Conservation (phyloP, 495 filamentous ascomycete species). For the Poronia punctata region DNA sequence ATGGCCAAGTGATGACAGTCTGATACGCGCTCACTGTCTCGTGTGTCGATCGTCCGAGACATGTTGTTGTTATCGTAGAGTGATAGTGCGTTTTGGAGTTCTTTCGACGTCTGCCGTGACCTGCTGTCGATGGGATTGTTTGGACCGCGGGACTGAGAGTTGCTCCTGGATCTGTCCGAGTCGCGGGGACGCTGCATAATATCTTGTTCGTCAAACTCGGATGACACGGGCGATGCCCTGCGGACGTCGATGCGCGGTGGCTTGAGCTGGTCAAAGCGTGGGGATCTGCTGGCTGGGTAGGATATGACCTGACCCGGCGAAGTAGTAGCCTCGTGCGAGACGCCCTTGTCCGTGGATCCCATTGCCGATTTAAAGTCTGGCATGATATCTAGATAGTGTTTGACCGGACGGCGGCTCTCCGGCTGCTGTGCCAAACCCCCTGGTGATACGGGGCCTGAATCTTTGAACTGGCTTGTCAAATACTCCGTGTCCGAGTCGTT, state of each 20-base stretch:
- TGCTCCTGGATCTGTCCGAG: constrained; percentile 29
- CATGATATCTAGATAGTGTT: constrained; percentile 34
- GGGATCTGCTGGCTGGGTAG: constrained; percentile 32
- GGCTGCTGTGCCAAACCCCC: constrained; percentile 14
- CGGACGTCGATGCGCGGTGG: constrained; percentile 58
- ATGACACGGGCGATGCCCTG: constrained; percentile 36
- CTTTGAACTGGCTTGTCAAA: constrained; percentile 25
- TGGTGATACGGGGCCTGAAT: constrained; percentile 18
- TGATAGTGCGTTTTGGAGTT: constrained; percentile 21
- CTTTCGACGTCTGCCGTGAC: constrained; percentile 10
- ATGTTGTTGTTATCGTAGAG: constrained; percentile 3
- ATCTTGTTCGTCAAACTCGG: constrained; percentile 21
- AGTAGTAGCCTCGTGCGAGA: constrained; percentile 10
- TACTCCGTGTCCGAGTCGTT: constrained; percentile 35
- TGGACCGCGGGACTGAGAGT: constrained; percentile 19
- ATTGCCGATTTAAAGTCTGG: constrained; percentile 28
- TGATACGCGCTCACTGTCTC: constrained; percentile 27
- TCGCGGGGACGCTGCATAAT: too few relatives aligned
- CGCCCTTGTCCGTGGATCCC: constrained; percentile 7
- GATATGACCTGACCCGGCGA: constrained; percentile 15
- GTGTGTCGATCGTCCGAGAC: not conserved
- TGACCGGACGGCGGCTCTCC: constrained; percentile 19
- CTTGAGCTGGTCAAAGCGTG: constrained; percentile 49
- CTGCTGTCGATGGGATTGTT: not conserved
- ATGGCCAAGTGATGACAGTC: constrained; percentile 64